Evolutionary conservation across 2,329 filamentous ascomycete species (phyloP).

Genomic region (Phialophora chinensis): DNA sequence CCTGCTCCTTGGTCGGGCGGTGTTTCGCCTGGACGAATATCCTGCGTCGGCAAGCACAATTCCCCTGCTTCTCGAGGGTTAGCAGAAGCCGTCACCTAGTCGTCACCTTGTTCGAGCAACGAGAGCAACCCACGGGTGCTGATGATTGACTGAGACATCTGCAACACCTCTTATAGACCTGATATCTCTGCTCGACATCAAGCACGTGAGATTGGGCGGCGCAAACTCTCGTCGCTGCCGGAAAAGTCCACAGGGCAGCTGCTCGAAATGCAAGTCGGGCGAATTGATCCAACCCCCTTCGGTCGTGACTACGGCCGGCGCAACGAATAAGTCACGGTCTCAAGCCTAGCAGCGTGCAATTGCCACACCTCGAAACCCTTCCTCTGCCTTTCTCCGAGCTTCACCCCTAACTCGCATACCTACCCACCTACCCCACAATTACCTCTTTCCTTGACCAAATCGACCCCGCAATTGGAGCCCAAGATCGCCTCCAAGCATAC

Average conservation of each 20-base stretch:
- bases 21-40: background rate
- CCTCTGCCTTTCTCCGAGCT: background rate
- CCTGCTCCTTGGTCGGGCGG: background rate
- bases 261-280: background rate
- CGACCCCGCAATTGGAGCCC: slow-evolving; percentile 1
- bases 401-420: background rate
- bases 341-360: too few relatives aligned
- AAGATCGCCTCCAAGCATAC: background rate
- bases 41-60: background rate
- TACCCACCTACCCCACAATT: slow-evolving; percentile 1
- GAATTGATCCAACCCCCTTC: background rate
- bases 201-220: background rate
- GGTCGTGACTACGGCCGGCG: too few relatives aligned
- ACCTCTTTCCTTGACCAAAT: background rate
- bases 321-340: too few relatives aligned
- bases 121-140: background rate
- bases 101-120: too few relatives aligned
- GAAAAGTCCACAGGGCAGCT: background rate
- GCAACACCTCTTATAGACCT: background rate
- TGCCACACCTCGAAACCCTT: background rate
- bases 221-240: background rate
- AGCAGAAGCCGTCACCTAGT: too few relatives aligned
- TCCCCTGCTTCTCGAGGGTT: background rate
- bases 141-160: background rate
- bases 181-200: background rate